phyloP scores from a whole-genome alignment of 805 yeast species.

The Yarrowia sp. region DNA sequence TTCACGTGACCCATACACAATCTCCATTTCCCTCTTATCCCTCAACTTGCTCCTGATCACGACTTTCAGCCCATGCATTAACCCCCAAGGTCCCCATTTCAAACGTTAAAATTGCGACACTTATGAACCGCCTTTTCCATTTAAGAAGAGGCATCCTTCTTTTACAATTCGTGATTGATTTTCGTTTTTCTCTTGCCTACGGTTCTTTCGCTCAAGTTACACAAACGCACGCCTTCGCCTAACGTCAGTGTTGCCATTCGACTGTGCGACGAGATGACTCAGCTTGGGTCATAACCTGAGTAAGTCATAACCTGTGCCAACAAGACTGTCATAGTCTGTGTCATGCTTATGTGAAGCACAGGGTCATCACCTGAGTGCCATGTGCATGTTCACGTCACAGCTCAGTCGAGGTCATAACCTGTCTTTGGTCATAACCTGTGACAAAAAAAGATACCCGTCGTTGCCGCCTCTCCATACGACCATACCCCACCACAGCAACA shows the following conservation, averaged over 20 bases:
- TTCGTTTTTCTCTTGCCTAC: too few species aligned
- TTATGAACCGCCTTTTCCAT: neutral
- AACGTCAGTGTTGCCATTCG: too few species aligned
- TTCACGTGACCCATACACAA: neutral
- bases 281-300: neutral
- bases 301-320: neutral
- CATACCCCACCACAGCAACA: too few species aligned
- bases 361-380: neutral
- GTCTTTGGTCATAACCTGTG: neutral
- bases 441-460: neutral
- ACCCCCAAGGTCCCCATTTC: neutral
- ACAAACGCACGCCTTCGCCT: too few species aligned
- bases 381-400: too few species aligned
- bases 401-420: neutral
- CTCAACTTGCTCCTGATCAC: neutral
- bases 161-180: too few species aligned
- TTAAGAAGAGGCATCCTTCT: neutral
- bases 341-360: neutral
- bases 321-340: too few species aligned
- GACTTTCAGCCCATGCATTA: too few species aligned
- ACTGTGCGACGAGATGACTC: too few species aligned
- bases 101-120: neutral
- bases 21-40: neutral
- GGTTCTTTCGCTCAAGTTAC: too few species aligned
- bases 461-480: too few species aligned